Evolutionary conservation across 73 alveolate species (phyloP).

Genomic region (Symbiodinium natans): DNA sequence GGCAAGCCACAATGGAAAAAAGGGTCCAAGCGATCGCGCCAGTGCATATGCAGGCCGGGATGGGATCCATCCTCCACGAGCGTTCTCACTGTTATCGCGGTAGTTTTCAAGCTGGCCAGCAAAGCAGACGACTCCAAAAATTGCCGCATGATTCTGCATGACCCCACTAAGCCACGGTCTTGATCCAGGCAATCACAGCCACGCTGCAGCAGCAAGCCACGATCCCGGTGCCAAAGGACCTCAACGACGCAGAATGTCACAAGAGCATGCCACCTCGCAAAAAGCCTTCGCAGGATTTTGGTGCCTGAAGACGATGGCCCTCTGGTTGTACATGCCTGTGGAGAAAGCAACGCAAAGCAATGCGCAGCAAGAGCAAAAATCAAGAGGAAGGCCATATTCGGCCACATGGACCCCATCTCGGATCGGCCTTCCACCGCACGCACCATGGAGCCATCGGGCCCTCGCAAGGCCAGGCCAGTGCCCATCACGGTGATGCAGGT

Average conservation of each 20-base stretch:
- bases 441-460: constrained; percentile 92
- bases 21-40: constrained; percentile 92
- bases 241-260: not conserved
- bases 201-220: constrained; percentile 83
- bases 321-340: constrained; percentile 84
- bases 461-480: constrained; percentile 83
- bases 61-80: constrained; percentile 64
- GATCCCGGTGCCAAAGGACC: constrained; percentile 91
- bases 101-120: not conserved
- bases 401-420: not conserved
- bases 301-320: constrained; percentile 92
- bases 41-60: constrained; percentile 72
- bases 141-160: too few species aligned
- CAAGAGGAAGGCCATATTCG: not conserved
- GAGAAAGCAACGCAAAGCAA: not conserved
- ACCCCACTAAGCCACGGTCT: not conserved
- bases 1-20: constrained; percentile 42
- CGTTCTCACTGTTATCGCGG: not conserved
- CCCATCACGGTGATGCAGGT: constrained; percentile 94
- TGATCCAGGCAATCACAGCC: constrained; percentile 91
- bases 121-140: not conserved
- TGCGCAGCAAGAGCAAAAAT: not conserved
- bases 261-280: too few species aligned
- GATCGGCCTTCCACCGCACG: constrained; percentile 61
- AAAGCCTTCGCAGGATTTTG: too few species aligned